These are phyloP conservation scores for Kwoniella pini DNA, from an alignment of 768 basidiomycete species.

Conservation along the genomic window DNA sequence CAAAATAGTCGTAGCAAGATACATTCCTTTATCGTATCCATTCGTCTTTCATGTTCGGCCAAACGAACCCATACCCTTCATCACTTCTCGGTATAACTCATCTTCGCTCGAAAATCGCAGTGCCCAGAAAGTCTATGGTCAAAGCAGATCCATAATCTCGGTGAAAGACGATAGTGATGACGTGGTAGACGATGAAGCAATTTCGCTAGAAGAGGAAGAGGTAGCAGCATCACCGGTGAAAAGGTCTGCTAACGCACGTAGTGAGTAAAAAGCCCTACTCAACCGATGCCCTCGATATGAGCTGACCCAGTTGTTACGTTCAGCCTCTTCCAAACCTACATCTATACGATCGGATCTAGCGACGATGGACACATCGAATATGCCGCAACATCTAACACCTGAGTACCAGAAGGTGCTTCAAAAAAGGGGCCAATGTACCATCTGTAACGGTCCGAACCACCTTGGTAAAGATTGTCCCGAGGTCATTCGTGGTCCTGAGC, in stretches of 20 bases:
- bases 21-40: slow-evolving; percentile 11
- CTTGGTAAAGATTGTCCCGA: slow-evolving; percentile 40
- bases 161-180: slow-evolving; percentile 1
- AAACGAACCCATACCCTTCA: slow-evolving; percentile 2
- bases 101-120: neutral
- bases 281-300: no score
- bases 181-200: neutral
- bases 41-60: slow-evolving; percentile 11
- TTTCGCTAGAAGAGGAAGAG: slow-evolving; percentile 6
- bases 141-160: neutral
- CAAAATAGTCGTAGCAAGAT: no score
- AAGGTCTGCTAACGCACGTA: neutral
- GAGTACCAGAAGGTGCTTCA: neutral
- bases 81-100: slow-evolving; percentile 3
- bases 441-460: slow-evolving; percentile 28
- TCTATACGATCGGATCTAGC: neutral
- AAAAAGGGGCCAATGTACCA: slow-evolving; percentile 18
- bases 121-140: neutral
- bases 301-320: no score
- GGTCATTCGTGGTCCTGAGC: slow-evolving; percentile 23
- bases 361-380: slow-evolving; percentile 1
- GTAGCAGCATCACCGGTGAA: neutral
- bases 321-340: neutral
- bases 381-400: neutral
- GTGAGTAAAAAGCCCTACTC: no score